phyloP scores from a whole-genome alignment of 495 filamentous ascomycete species.

The Hypoxylon lenormandii region DNA sequence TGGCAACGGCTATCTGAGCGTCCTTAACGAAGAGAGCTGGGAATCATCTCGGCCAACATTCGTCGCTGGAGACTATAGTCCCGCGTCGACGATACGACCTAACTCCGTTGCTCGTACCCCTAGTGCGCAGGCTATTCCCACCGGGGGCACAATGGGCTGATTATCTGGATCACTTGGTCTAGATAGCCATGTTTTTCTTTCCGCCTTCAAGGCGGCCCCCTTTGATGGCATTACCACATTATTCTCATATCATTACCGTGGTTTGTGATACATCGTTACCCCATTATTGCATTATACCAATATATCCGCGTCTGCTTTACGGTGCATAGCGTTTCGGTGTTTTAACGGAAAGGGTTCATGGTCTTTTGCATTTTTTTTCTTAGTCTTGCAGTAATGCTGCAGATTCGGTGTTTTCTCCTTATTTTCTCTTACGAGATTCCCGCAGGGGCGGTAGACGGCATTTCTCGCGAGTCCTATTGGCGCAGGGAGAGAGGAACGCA shows the following conservation, averaged over 20 bases:
- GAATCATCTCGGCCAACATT: slow-evolving; percentile 57
- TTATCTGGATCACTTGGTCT: slow-evolving; percentile 32
- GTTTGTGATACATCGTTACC: slow-evolving; percentile 36
- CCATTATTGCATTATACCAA: slow-evolving; percentile 34
- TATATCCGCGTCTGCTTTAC: slow-evolving; percentile 36
- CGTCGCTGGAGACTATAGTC: slow-evolving; percentile 55
- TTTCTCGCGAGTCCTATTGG: slow-evolving; percentile 14
- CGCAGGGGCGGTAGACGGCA: slow-evolving; percentile 10
- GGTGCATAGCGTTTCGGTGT: slow-evolving; percentile 51
- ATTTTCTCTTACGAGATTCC: slow-evolving; percentile 13
- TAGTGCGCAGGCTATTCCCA: slow-evolving; percentile 64
- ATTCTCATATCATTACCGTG: slow-evolving; percentile 30
- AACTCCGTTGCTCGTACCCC: slow-evolving; percentile 60
- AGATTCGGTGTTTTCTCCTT: slow-evolving; percentile 9
- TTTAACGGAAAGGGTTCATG: slow-evolving; percentile 37
- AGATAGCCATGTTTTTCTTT: slow-evolving; percentile 43
- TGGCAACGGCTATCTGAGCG: slow-evolving; percentile 84
- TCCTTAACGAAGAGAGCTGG: slow-evolving; percentile 82
- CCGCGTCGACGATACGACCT: slow-evolving; percentile 57
- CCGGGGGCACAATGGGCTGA: slow-evolving; percentile 62
- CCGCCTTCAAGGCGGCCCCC: slow-evolving; percentile 21
- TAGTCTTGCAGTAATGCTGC: slow-evolving; percentile 17
- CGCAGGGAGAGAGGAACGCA: slow-evolving; percentile 11
- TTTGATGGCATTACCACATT: slow-evolving; percentile 34
- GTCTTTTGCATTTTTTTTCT: slow-evolving; percentile 39